Conservation (phyloP, 495 filamentous ascomycete species). For the Pseudotulostoma volvatum region DNA sequence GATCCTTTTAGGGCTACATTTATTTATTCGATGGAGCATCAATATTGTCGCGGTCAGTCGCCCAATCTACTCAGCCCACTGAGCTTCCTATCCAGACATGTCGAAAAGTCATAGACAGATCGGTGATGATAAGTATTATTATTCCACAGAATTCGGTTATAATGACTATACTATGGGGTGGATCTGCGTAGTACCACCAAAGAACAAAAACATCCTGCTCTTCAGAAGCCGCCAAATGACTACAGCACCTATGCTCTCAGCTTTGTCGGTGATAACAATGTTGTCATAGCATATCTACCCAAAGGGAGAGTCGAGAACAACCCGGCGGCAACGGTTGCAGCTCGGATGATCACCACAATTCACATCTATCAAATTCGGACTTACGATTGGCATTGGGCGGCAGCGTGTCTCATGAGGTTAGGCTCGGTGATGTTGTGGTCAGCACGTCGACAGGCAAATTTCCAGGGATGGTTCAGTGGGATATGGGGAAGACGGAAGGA, state of each 20-base stretch:
- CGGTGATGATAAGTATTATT: too few species aligned
- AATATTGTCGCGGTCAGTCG: too few species aligned
- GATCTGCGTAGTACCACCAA: constrained; percentile 17
- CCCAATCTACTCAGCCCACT: too few species aligned
- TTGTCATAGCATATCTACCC: constrained; percentile 14
- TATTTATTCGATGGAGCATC: too few species aligned
- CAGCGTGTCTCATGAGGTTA: constrained; percentile 21
- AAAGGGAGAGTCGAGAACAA: constrained; percentile 1
- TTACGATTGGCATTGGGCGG: constrained; percentile 35
- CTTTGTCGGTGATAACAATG: constrained; percentile 18
- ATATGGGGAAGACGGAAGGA: constrained; percentile 14
- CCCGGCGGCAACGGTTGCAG: constrained; percentile 13
- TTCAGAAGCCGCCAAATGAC: constrained; percentile 7
- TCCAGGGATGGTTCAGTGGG: constrained; percentile 7
- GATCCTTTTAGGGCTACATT: too few species aligned
- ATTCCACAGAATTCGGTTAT: too few species aligned
- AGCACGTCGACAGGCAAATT: constrained; percentile 7
- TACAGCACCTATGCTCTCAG: constrained; percentile 19
- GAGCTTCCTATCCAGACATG: too few species aligned
- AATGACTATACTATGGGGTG: constrained; percentile 1
- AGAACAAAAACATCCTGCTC: constrained; percentile 12
- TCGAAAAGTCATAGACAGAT: too few species aligned
- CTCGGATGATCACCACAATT: constrained; percentile 20
- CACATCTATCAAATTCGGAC: constrained; percentile 18
- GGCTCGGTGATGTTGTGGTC: constrained; percentile 30